Conservation (phyloP, 2,329 filamentous ascomycete genomes). For the Neofusicoccum ribis region DNA sequence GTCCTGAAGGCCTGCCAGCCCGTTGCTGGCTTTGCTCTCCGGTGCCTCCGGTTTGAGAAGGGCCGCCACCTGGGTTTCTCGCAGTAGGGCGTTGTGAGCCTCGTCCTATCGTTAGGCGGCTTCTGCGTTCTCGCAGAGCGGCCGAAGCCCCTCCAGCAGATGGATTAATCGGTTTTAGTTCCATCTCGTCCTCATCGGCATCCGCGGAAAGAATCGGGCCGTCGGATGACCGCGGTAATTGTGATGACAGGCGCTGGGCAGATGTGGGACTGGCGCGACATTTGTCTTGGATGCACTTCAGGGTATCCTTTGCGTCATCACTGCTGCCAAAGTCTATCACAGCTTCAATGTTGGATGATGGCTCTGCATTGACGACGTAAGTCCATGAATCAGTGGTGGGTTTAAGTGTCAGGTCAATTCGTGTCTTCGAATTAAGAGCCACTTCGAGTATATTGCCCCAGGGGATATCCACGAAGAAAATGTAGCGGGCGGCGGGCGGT, state of each 20-base stretch:
- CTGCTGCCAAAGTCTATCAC: neutral
- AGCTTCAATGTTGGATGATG: constrained; percentile 25
- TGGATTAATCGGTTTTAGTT: neutral
- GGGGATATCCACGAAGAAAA: constrained; percentile 33
- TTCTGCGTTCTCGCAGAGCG: neutral
- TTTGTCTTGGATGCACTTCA: neutral
- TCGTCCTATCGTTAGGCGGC: neutral
- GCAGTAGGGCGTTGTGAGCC: neutral
- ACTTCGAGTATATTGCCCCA: constrained; percentile 8
- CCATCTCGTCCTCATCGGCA: neutral
- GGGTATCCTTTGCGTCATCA: neutral
- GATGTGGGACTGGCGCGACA: neutral
- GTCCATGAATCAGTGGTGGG: constrained; percentile 23
- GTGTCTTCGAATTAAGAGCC: neutral
- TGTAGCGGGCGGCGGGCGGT: neutral
- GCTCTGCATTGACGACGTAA: constrained; percentile 28
- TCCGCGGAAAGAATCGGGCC: neutral
- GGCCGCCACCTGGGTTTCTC: too few species aligned
- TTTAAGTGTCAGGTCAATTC: constrained; percentile 22
- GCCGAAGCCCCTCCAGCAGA: neutral
- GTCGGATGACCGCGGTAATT: neutral
- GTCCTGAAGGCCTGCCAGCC: too few species aligned
- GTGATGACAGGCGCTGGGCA: neutral
- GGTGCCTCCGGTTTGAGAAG: too few species aligned
- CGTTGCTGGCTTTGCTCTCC: too few species aligned